Evolutionary conservation across 768 basidiomycete species (phyloP), one percentile per base, ranked within the genome.

Genomic region (Suillus decipiens): DNA sequence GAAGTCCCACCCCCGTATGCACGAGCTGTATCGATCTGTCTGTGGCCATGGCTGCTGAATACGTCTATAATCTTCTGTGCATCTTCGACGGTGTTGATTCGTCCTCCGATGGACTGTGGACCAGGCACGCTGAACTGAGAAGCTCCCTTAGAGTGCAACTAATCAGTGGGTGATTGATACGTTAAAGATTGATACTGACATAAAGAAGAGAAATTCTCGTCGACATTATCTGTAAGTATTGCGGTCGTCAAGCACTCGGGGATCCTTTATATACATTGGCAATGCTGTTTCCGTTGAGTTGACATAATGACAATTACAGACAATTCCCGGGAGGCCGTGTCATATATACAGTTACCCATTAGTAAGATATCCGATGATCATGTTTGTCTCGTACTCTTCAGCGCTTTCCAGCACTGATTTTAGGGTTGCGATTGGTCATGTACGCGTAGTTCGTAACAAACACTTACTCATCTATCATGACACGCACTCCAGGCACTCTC

Each of bases 61-160:
- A 69, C 14, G 60, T 70, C 68, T 9, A 72, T 62, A 41, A 68
- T 62, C 43, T 66, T 63, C 65, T 75, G 69, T n/a, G 62, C 64
- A 10, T 59, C 63, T 51, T 63, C 59, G 24, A 64, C 34, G 4
- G 42, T 70, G 59, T 65, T 60, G 24, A 71, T 64, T 28, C 42
- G 63, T 17, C 65, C 58, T 14, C 62, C 59, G 22, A 61, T 12
- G 24, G 61, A 60, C 43, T 48, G 17, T 17, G 55, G 50, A 17
- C 57, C 66, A 17, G 41, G 37, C 31, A 54, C 59, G 34, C 69
- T 68, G 48, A 73, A 68, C 36, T 61, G 56, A 43, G 47, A 65
- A 28, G 71, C 53, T 17, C 64, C 70, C 68, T 68, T 50, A 24
- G 12, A 41, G 43, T 33, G n/a, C 12, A 19, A 60, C 24, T 34